Base-by-base conservation (phyloP, 805 yeast genomes). In the Myxozyma nipponensis region DNA sequence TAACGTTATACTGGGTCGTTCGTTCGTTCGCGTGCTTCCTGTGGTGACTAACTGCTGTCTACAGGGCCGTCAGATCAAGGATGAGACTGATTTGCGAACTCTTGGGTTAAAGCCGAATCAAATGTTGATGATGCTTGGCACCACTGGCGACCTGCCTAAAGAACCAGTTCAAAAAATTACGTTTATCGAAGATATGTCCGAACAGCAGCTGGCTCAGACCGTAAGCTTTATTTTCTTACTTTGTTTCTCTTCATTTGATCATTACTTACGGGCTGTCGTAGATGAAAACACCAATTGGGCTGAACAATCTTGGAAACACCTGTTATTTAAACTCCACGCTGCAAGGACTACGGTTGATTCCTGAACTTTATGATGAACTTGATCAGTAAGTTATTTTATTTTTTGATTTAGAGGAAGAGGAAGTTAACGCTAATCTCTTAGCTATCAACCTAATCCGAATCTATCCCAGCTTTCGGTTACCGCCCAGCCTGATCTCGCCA, bases 41-140 rank as follows among this genome's bases (percentile, higher is more conserved):
- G 15, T 37, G 15, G 21, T 18, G n/a, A 26, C 34, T 43, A 21
- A 43, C 25, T 15, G 32, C 18, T 24, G 9, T 6, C 15, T 35
- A 4, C 24, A 57, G 59, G 91, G 95, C 10, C 96, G 96, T 38
- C 95, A 89, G 66, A 70, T 93, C 62, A 75, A 76, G 48, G 91
- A 88, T 68, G 90, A 84, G 53, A 71, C 70, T n/a, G 71, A 74
- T 35, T 68, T 86, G 46, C 63, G 71, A 9, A 59, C 69, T 3
- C 72, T 84, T 45, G 77, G 74, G 23, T 64, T 90, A 55, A 85
- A 84, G 62, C 74, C 78, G 21, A 79, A 78, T 30, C 86, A 84
- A 58, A 72, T 79, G 13, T 73, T 91, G 21, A 86, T 93, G 95
- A 86, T 93, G 50, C 74, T 93, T 49, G 99, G 99, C 22, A 84